phyloP scores from a whole-genome alignment of 805 yeast species.

The Candida taoyuanica region DNA sequence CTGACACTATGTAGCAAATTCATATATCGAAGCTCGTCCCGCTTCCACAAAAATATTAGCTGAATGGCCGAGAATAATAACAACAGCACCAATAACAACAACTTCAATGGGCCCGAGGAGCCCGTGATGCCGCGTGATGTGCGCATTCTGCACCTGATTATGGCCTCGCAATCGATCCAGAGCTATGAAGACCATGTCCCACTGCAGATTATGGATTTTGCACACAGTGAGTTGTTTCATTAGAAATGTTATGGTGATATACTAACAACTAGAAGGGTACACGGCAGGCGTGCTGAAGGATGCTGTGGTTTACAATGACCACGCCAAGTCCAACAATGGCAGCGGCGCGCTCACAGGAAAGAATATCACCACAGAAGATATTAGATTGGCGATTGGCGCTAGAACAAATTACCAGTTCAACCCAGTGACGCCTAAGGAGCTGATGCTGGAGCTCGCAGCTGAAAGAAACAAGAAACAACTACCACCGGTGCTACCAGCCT shows the following conservation, averaged over 20 bases:
- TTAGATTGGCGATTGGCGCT: constrained; percentile 88
- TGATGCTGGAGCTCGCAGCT: constrained; percentile 82
- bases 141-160: constrained; percentile 77
- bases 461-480: constrained; percentile 86
- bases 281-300: constrained; percentile 84
- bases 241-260: not conserved
- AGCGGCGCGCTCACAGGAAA: constrained; percentile 36
- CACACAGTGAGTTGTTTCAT: constrained; percentile 48
- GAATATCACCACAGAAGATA: constrained; percentile 78
- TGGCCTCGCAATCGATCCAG: constrained; percentile 90
- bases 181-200: constrained; percentile 96
- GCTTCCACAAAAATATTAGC: no score
- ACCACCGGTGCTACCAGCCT: constrained; percentile 86
- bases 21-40: not conserved
- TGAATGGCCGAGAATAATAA: no score
- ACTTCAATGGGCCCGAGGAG: constrained; percentile 21
- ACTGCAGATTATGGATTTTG: constrained; percentile 93
- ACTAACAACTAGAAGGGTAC: constrained; percentile 44
- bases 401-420: constrained; percentile 94
- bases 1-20: not conserved
- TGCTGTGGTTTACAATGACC: constrained; percentile 85
- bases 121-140: constrained; percentile 75
- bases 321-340: constrained; percentile 47
- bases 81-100: constrained; percentile 4
- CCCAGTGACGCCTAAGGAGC: constrained; percentile 92